phyloP scores from a whole-genome alignment of 192 early-diverging fungal species.

The Mortierella antarctica region DNA sequence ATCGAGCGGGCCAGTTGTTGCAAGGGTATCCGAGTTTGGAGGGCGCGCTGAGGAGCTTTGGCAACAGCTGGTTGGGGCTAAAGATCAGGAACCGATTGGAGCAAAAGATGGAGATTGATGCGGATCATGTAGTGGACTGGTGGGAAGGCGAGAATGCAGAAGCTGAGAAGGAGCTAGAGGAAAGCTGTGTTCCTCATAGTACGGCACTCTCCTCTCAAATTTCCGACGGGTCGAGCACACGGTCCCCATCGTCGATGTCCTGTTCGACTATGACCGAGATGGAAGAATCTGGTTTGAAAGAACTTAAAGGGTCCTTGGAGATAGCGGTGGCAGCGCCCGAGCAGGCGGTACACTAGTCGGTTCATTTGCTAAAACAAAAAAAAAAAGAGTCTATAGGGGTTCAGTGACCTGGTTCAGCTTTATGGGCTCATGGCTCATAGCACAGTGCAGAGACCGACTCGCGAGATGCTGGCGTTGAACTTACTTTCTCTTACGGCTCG shows the following conservation, averaged over 20 bases:
- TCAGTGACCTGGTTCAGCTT: no score
- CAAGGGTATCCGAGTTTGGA: constrained; percentile 25
- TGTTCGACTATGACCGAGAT: not conserved
- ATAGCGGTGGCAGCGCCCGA: no score
- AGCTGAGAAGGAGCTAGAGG: not conserved
- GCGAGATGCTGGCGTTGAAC: no score
- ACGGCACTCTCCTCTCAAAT: not conserved
- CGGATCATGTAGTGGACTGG: constrained; percentile 42
- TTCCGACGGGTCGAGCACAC: no score
- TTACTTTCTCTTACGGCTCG: no score
- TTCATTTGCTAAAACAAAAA: no score
- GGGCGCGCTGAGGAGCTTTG: constrained; percentile 14
- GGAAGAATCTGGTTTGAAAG: not conserved
- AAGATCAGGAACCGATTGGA: constrained; percentile 29
- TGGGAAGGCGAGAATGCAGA: constrained; percentile 12
- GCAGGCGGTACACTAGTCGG: no score
- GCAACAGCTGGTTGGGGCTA: constrained; percentile 38
- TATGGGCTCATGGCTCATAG: no score
- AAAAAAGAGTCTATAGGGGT: no score
- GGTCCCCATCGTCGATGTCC: not conserved
- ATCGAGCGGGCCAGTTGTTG: constrained; percentile 27
- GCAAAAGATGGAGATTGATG: constrained; percentile 28
- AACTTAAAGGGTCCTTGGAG: no score
- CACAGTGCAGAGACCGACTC: no score
- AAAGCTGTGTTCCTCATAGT: not conserved